A percentile compares a stretch with the other conserved stretches of the same genome.
phyloP scores from a whole-genome alignment of 345 rosid genomes.

The Brassica juncea region DNA sequence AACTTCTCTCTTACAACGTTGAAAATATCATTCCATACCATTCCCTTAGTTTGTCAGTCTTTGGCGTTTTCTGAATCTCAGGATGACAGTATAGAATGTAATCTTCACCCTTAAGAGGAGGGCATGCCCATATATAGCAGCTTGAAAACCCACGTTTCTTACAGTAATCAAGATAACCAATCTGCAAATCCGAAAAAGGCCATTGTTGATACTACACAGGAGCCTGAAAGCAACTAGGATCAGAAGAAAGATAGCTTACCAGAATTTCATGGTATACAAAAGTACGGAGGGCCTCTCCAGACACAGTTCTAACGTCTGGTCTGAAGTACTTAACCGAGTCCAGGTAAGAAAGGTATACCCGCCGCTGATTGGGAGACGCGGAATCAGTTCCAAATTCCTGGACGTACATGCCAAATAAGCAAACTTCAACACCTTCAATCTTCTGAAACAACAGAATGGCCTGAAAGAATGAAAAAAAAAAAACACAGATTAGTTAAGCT shows the following conservation, averaged over 20 bases:
- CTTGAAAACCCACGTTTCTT: slow-evolving; percentile 97
- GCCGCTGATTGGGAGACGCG: slow-evolving; percentile 90
- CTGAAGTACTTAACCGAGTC: slow-evolving; percentile 98
- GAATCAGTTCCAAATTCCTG: slow-evolving; percentile 98
- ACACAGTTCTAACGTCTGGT: slow-evolving; percentile 88
- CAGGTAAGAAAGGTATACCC: slow-evolving; percentile 93
- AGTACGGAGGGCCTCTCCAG: slow-evolving; percentile 98
- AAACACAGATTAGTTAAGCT: slow-evolving; percentile 4
- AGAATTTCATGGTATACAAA: slow-evolving; percentile 97
- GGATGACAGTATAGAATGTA: slow-evolving; percentile 97
- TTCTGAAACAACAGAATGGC: slow-evolving; percentile 90
- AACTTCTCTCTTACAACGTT: slow-evolving; percentile 8
- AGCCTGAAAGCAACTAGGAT: slow-evolving; percentile 6
- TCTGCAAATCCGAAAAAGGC: slow-evolving; percentile 51
- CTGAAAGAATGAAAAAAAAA: slow-evolving; percentile 51
- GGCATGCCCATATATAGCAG: slow-evolving; percentile 99
- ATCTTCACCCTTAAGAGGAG: slow-evolving; percentile 98
- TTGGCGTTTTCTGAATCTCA: slow-evolving; percentile 98
- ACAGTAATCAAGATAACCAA: slow-evolving; percentile 98
- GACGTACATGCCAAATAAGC: slow-evolving; percentile 98
- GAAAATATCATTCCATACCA: slow-evolving; percentile 59
- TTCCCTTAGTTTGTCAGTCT: slow-evolving; percentile 94
- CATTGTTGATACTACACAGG: slow-evolving; percentile 18
- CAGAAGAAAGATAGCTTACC: slow-evolving; percentile 48
- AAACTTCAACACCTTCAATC: slow-evolving; percentile 99